Base-by-base conservation (phyloP, 495 filamentous ascomycete species). In the Sphaerosporella brunnea region DNA sequence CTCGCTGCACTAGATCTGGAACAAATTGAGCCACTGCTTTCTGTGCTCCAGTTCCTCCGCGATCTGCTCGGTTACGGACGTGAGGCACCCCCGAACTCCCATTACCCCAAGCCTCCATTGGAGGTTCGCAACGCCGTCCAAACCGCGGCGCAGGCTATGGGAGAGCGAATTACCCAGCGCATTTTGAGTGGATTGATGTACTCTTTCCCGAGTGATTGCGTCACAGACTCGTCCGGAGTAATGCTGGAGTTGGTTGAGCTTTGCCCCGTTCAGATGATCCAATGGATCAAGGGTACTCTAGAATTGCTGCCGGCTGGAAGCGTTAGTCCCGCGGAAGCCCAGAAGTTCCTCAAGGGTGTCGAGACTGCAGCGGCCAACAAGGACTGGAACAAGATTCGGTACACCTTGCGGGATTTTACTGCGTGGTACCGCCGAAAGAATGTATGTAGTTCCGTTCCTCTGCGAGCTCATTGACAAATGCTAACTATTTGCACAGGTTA, bases 141-240 rank as follows among this genome's bases (percentile, higher is more conserved):
- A 62, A 64, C 72, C 36, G 73, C 95, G 28, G 60, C 93, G 39
- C 42, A 71, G 1, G 66, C 69, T 0, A 76, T 87, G 41, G 90
- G 92, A 40, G 80, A 86, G 61, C 62, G 73, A 20, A 69, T 99
- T 26, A 72, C 83, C 18, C 85, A 93, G 61, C 82, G 84, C 35
- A 74, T 92, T 32, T 66, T 96, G 59, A 86, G 85, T 3, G 90
- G 90, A 51, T 88, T 99, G 86, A 95, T 99, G 87, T 95, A 94
- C 61, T 84, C 77, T 0, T 99, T 96, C 69, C 90, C 90, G 0
- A 73, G 77, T 36, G 92, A 94, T 60, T 95, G 86, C 65, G 86
- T 96, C 63, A 74, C 87, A 0, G 92, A 96, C 63, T 86, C 85
- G 4, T 90, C 82, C 20, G 83, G 86, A 9, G 82, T 93, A n/a